These are phyloP conservation scores for Heliamphora exappendiculata DNA, from an alignment of 148 eudicot species.

Conservation along the genomic window DNA sequence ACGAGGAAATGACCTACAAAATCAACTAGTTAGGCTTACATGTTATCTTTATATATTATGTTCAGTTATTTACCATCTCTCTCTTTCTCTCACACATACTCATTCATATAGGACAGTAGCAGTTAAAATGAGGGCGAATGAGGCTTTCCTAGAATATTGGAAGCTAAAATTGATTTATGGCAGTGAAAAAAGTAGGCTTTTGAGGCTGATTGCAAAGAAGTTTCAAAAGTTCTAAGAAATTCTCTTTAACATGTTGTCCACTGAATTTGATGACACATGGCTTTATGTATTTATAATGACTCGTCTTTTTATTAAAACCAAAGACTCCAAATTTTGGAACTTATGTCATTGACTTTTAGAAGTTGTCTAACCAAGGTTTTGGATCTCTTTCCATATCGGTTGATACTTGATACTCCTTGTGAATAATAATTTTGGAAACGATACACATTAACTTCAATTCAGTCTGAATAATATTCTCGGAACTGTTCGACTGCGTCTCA, in stretches of 20 bases:
- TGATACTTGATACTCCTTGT: too few species aligned
- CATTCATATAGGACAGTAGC: neutral
- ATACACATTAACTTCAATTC: too few species aligned
- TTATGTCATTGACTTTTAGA: neutral
- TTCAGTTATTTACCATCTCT: neutral
- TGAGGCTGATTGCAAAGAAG: neutral
- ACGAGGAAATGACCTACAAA: neutral
- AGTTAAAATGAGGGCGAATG: neutral
- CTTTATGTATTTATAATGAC: neutral
- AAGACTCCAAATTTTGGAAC: neutral
- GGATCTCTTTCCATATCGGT: neutral
- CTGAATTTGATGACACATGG: neutral
- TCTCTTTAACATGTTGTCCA: neutral
- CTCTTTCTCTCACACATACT: neutral
- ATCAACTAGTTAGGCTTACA: neutral
- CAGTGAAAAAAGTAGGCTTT: neutral
- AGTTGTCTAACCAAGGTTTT: neutral
- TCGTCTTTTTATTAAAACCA: neutral
- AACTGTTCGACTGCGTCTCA: too few species aligned
- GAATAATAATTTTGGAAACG: too few species aligned
- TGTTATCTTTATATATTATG: neutral
- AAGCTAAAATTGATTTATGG: neutral
- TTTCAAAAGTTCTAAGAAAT: neutral
- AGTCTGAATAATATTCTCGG: too few species aligned
- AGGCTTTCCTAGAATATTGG: neutral